phyloP scores from a whole-genome alignment of 2,329 filamentous ascomycete species.

The Chaetothyriales sp. region DNA sequence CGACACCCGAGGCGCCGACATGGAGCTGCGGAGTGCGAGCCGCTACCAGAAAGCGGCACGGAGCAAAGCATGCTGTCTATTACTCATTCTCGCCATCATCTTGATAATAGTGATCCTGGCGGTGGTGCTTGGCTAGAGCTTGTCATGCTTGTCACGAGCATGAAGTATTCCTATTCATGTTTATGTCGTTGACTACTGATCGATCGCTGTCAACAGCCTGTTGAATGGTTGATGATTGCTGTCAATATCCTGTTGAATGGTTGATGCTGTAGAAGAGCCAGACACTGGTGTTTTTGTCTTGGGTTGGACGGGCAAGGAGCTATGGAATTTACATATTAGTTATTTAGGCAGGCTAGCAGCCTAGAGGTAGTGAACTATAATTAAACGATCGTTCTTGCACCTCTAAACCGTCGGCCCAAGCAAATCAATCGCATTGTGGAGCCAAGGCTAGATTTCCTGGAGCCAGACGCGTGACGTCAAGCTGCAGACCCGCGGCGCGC shows the following conservation, averaged over 20 bases:
- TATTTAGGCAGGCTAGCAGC: neutral
- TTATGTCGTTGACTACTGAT: neutral
- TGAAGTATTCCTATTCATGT: neutral
- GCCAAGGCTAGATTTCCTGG: neutral
- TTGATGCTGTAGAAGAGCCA: neutral
- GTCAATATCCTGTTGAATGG: no score
- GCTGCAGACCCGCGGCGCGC: neutral
- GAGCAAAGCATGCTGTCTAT: slow-evolving; percentile 83
- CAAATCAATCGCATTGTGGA: no score
- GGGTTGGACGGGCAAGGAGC: slow-evolving; percentile 1
- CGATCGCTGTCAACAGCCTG: no score
- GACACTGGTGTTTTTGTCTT: neutral
- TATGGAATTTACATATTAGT: slow-evolving; percentile 2
- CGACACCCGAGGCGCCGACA: slow-evolving; percentile 71
- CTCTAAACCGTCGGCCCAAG: no score
- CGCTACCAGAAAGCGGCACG: slow-evolving; percentile 91
- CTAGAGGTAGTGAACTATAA: neutral
- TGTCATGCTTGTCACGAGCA: slow-evolving; percentile 18
- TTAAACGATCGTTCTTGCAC: no score
- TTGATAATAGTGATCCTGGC: slow-evolving; percentile 81
- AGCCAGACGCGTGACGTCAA: slow-evolving; percentile 6
- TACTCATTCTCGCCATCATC: slow-evolving; percentile 79
- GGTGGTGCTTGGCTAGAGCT: slow-evolving; percentile 54
- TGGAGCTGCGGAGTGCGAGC: slow-evolving; percentile 71
- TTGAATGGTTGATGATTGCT: neutral